A percentile compares a stretch with the other conserved stretches of the same genome.
These are phyloP conservation scores for Plectosphaerella cucumerina DNA, from an alignment of 2,329 filamentous ascomycete species.

Conservation along the genomic window DNA sequence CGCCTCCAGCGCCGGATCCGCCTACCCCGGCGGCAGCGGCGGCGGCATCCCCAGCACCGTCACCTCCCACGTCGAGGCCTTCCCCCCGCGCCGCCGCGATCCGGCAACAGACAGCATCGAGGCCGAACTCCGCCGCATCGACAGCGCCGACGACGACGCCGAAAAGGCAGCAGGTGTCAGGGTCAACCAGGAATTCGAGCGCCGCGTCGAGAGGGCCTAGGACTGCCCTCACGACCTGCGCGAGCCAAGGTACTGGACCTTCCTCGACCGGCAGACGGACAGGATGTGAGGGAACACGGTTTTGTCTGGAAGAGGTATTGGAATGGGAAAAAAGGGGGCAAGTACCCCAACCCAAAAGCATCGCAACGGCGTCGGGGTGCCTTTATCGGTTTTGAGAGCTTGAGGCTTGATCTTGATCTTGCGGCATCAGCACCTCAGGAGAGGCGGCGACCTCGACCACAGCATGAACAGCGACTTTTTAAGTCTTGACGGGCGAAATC, in stretches of 20 bases:
- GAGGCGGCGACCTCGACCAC: background rate
- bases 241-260: conserved; percentile 2
- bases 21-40: background rate
- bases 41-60: conserved; percentile 14
- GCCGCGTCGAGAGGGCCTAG: conserved; percentile 25
- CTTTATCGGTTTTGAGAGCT: too few species aligned
- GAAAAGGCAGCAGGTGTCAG: conserved; percentile 19
- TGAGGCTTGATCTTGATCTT: too few species aligned
- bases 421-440: background rate
- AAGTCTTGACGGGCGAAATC: too few species aligned
- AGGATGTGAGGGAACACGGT: background rate
- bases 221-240: background rate
- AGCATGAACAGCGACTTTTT: background rate
- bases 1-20: background rate
- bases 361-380: background rate
- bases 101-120: conserved; percentile 21
- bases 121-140: conserved; percentile 25
- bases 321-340: background rate
- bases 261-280: background rate
- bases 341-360: background rate
- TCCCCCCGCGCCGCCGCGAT: background rate
- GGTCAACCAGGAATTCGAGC: conserved; percentile 24
- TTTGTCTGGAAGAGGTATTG: background rate
- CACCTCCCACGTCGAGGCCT: conserved; percentile 19
- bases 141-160: conserved; percentile 9